Base-by-base conservation (phyloP, 768 basidiomycete species). In the Hericium alpestre region DNA sequence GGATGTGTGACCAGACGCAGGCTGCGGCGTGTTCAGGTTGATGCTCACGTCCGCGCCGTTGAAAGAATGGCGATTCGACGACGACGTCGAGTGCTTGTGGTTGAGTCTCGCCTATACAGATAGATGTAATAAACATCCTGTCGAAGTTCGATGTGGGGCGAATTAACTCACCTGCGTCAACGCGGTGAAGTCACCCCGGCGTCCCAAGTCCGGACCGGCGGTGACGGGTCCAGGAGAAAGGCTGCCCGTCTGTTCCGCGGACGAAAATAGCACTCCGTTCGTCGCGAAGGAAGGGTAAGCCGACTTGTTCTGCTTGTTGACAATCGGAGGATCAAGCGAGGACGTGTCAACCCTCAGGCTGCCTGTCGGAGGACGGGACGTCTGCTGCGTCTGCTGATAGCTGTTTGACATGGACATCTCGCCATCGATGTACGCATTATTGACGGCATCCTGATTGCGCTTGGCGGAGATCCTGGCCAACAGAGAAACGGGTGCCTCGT, bases 151-250 rank as follows among this genome's bases (percentile, higher is more conserved):
- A 22, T 47, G 59, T 22, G 22, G 2, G 46, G 41, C 10, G 51
- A 15, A 46, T 27, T 38, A 53, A 62, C 77, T 56, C 67, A 88
- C 88, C 73, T 84, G 83, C 60, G 77, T 80, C 68, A 80, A 82
- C 38, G 85, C 81, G 54, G 89, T 63, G 87, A 89, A 66, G 87
- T 87, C 63, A 82, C 67, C 43, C 87, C 78, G 20, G 64, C 90
- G 77, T 64, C 90, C 89, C 47, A 92, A 74, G 70, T 91, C 89
- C 61, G 89, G 90, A 52, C 88, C 90, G 57, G 89, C 89, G 57
- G 89, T 92, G 59, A 89, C 79, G 38, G 89, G 90, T 51, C 83
- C 85, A 56, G 88, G 87, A 20, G 86, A 87, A 67, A 86, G 81
- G 58, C 79, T 75, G 18, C 79, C 71, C 25, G 78, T 69, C 51